These are phyloP conservation scores for Phytophthora cactorum DNA, from an alignment of 352 stramenopile genomes.

Conservation along the genomic window DNA sequence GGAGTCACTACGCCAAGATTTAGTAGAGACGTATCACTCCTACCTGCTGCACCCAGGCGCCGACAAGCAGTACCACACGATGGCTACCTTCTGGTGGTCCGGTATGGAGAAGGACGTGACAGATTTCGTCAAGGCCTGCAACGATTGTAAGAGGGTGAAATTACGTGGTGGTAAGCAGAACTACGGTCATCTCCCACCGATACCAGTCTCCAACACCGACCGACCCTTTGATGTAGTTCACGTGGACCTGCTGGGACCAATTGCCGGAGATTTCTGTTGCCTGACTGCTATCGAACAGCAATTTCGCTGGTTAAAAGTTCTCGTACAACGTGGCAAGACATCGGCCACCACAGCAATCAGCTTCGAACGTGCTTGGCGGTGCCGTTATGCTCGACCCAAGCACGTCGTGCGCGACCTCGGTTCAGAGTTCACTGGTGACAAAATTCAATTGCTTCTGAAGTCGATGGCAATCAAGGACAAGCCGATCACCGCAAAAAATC, in stretches of 20 bases:
- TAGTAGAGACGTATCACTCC: background rate
- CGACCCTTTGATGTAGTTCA: slow-evolving; percentile 14
- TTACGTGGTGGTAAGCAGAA: slow-evolving; percentile 18
- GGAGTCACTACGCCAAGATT: no score
- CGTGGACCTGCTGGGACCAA: slow-evolving; percentile 10
- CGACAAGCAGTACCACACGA: slow-evolving; percentile 5
- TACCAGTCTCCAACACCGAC: slow-evolving; percentile 1
- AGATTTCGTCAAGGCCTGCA: slow-evolving; percentile 4
- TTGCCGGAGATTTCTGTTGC: slow-evolving; percentile 2
- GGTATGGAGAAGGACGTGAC: slow-evolving; percentile 1
- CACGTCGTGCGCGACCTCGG: slow-evolving; percentile 10
- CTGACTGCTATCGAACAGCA: slow-evolving; percentile 10
- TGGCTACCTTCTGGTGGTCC: slow-evolving; percentile 18
- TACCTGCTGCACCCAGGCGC: slow-evolving; percentile 6
- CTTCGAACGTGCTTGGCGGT: slow-evolving; percentile 16
- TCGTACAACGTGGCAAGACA: background rate
- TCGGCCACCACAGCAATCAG: slow-evolving; percentile 5
- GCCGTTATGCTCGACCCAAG: slow-evolving; percentile 9
- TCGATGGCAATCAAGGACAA: slow-evolving; percentile 13
- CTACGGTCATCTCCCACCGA: slow-evolving; percentile 9
- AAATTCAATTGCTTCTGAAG: slow-evolving; percentile 8
- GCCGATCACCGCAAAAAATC: slow-evolving; percentile 13
- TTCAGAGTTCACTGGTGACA: slow-evolving; percentile 10
- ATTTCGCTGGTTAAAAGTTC: slow-evolving; percentile 19
- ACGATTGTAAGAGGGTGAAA: slow-evolving; percentile 13